A percentile compares a stretch with the other conserved stretches of the same genome.
phyloP scores from a whole-genome alignment of 2,329 filamentous ascomycete species.

The Scytalidium sp. region DNA sequence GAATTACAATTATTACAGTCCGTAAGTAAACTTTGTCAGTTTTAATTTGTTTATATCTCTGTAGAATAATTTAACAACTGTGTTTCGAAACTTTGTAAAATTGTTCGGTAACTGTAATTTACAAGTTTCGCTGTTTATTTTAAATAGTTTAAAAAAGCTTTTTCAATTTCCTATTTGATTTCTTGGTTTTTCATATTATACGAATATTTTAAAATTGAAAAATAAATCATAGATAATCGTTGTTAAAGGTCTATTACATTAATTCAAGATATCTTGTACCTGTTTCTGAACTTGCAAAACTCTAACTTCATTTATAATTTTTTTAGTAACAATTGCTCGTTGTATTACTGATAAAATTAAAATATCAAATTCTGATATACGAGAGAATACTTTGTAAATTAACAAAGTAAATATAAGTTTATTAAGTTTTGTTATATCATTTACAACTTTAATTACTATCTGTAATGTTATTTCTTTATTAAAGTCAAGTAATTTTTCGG shows the following conservation, averaged over 20 bases:
- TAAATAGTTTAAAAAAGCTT: slow-evolving; percentile 1
- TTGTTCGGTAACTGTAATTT: slow-evolving; percentile 2
- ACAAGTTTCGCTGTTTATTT: slow-evolving; percentile 1
- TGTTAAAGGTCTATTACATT: slow-evolving; percentile 1
- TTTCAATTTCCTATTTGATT: not conserved
- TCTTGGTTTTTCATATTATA: slow-evolving; percentile 2
- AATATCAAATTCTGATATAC: too few species aligned
- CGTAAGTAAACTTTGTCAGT: too few species aligned
- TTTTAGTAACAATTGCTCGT: not conserved
- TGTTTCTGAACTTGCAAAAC: not conserved
- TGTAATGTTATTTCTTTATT: slow-evolving; percentile 5
- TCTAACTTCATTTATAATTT: slow-evolving; percentile 6
- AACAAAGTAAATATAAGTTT: too few species aligned
- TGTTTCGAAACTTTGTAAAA: not conserved
- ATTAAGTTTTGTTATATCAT: slow-evolving; percentile 6
- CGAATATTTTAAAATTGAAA: slow-evolving; percentile 3
- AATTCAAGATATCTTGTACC: slow-evolving; percentile 2
- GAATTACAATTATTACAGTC: too few species aligned
- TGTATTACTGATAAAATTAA: not conserved
- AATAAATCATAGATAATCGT: slow-evolving; percentile 1
- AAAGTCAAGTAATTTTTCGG: slow-evolving; percentile 2
- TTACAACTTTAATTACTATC: slow-evolving; percentile 13
- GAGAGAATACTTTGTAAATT: too few species aligned
- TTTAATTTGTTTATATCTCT: too few species aligned
- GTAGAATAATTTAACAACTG: too few species aligned